These are phyloP conservation scores for Globisporangium iwayamae DNA, from an alignment of 352 stramenopile species.

Conservation along the genomic window DNA sequence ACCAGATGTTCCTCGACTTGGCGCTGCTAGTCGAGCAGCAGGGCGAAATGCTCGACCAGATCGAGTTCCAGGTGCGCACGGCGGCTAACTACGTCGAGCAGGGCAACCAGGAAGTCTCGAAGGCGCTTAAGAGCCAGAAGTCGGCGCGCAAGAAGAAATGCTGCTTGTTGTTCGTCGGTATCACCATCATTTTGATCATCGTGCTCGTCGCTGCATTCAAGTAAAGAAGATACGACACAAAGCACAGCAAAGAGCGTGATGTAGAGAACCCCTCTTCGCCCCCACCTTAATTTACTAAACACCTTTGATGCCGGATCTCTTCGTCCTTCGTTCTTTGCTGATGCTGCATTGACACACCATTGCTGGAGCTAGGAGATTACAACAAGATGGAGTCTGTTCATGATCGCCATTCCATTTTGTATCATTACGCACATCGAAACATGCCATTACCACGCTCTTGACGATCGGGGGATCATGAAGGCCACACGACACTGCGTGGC, in stretches of 20 bases:
- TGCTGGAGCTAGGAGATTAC: background rate
- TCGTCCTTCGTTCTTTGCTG: background rate
- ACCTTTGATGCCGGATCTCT: background rate
- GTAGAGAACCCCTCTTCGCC: background rate
- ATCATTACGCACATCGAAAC: background rate
- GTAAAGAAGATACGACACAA: conserved; percentile 20
- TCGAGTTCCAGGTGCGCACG: conserved; percentile 94
- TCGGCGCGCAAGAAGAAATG: conserved; percentile 97
- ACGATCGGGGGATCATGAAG: background rate
- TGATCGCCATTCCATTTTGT: conserved; percentile 2
- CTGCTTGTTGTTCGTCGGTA: conserved; percentile 75
- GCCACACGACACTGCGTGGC: background rate
- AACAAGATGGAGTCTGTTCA: background rate
- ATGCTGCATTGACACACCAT: background rate
- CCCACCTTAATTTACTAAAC: conserved; percentile 1
- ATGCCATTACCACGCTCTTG: background rate
- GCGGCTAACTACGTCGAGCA: conserved; percentile 96
- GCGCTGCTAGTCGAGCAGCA: conserved; percentile 97
- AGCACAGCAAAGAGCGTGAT: conserved; percentile 14
- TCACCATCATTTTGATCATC: conserved; percentile 78
- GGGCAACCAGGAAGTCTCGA: conserved; percentile 93
- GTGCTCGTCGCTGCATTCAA: conserved; percentile 73
- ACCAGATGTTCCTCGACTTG: conserved; percentile 99
- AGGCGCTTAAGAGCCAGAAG: conserved; percentile 96
- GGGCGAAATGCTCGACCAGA: conserved; percentile 97